Base-by-base conservation (phyloP, 228 moss, liverwort and hornwort genomes). In the Sphagnum fallax region DNA sequence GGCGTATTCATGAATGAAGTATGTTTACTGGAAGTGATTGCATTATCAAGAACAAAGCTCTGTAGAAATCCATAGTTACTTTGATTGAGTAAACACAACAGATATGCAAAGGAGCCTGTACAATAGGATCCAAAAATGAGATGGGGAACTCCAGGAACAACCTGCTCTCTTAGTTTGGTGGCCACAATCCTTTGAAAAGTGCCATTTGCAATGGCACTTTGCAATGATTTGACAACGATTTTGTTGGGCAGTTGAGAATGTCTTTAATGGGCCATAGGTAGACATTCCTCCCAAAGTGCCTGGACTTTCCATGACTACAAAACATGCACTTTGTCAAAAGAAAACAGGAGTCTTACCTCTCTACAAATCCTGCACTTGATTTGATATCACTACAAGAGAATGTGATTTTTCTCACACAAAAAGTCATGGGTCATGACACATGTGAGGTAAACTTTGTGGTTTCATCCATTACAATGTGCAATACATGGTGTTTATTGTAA, bases 101-200 rank as follows among this genome's bases (percentile, higher is more conserved):
- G 16, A 82, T 53, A 16, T 11, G 81, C 75, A 63, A 82, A 75
- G 15, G 63, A 74, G 52, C 81, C 75, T 64, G 18, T 52, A 51
- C 52, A 65, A 70, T 72, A 62, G 69, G 78, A 82, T 16, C 81
- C 81, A 14, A 75, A 55, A 52, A 82, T 69, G 50, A 77, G 60
- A 53, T 77, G 72, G 52, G 65, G 71, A n/a, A 68, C 74, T 55
- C 75, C 67, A 52, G 77, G 74, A 53, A 74, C 65, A 32, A 75
- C 65, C 13, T 53, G 67, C 67, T 50, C 18, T 16, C 16, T 10
- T 48, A 32, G 2, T 2, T 32, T 32, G 32, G 32, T 32, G 32
- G 32, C 14, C 48, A 5, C 9, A 10, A 5, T 49, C 6, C 10
- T 50, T 65, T 47, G 8, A 47, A 14, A 49, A 4, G 32, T 32